Evolutionary conservation across 1,139 yeast species (phyloP), one percentile per base, ranked within the genome.

Genomic region (Fermentozyma sake): DNA sequence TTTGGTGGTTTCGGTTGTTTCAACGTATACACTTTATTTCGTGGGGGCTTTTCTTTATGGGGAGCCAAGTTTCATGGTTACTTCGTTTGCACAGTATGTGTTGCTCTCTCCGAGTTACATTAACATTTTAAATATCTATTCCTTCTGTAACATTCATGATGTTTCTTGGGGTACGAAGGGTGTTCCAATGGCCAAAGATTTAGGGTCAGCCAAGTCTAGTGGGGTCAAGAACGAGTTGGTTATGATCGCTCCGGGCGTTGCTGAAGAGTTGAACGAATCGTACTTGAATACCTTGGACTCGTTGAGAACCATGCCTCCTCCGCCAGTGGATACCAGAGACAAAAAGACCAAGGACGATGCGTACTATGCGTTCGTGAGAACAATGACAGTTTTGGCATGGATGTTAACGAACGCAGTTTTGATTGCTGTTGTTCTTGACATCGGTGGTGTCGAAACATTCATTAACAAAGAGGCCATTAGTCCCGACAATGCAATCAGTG

Each of bases 121-220:
- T 52, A 83, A 83, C 48, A 82, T 83, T 28, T 65, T 83, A 46
- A 83, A 82, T 48, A 86, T 83, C 34, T 83, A 83, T 51, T 85
- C 93, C 5, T 83, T 83, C 54, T 82, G 93, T 63, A 83, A 83
- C 50, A 80, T 82, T 42, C 89, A 83, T 53, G 94, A 83, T 56
- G 79, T 83, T 28, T 79, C 91, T 0, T 83, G 94, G 94, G 94
- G 94, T 48, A 83, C 91, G 14, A 81, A 83, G 52, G 89, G 86
- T 15, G 83, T 71, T 30, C 75, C 74, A 16, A 64, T 61, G 22
- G 75, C 76, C 32, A 68, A 68, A 40, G 87, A 81, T 54, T 64
- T 83, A 40, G 94, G 94, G 29, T 70, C 72, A 14, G 91, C 87
- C 18, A 75, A 73, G 37, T 52, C 60, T 23, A 60, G 73, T 6